Base-by-base conservation (phyloP, 495 filamentous ascomycete genomes). In the Penicillium robsamsonii region DNA sequence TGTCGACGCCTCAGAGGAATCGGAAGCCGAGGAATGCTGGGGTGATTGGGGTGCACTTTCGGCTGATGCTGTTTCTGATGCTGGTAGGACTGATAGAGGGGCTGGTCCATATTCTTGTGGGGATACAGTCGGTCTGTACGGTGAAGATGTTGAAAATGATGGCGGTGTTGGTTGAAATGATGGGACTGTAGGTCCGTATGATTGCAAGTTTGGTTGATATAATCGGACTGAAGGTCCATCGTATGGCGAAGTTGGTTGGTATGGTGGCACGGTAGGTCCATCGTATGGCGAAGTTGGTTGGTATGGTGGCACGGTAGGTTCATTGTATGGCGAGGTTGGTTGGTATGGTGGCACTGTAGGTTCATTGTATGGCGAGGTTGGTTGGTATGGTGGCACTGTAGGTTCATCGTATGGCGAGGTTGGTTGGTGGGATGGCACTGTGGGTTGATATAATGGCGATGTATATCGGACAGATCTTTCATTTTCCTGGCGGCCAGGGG, bases 21-120 rank as follows among this genome's bases (percentile, higher is more conserved):
- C 55, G 47, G 55, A 57, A 41, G n/a, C 31, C 48, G 48, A 52
- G 55, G 40, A 53, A 44, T 20, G 27, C 40, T 43, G 50, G 11
- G 50, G 50, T 9, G 18, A 53, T 33, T 33, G 38, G 50, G 50
- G 25, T 53, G 38, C 50, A 53, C 40, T 53, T 53, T 43, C 38
- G 11, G 38, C 50, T 17, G 8, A 43, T 53, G 50, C 25, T 51
- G 49, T 51, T 51, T 51, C 37, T 13, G 49, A 42, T 42, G n/a
- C 49, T 42, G 24, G 35, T 15, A 20, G 48, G 12, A 41, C 48
- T 41, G 47, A n/a, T 50, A 50, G 47, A 11, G 47, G 47, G 33
- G 47, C 47, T 38, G 46, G 46, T 48, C 46, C 46, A 48, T 48
- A 48, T 33, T 48, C 29, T 20, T 18, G 46, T 17, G 29, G 46